Evolutionary conservation across 495 filamentous ascomycete species (phyloP), one percentile per base, ranked within the genome.

Genomic region (Hypoxylon crocopeplum): DNA sequence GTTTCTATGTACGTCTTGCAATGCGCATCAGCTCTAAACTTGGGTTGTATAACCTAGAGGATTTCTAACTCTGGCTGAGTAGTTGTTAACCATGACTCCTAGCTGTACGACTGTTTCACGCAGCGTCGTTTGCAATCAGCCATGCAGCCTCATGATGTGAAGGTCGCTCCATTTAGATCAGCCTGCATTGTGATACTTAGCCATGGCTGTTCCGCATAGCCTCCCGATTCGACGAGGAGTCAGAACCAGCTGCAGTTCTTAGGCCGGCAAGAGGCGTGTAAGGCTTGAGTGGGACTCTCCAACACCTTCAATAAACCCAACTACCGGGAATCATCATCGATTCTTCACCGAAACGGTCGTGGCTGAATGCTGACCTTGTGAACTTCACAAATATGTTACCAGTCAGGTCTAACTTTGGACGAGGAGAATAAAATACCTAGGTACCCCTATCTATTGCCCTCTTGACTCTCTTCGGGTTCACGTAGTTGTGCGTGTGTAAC

Each of bases 141-240:
- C 32, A 46, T 40, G 19, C 22, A 27, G 38, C 37, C 29, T 49
- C 22, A 22, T n/a, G 27, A 48, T 11, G 36, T 20, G 12, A 47
- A 19, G 15, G 19, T 6, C 11, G 17, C 19, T 15, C 36, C 13
- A 33, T 15, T 17, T 25, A 39, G 3, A 10, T 12, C 19, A 29
- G 16, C 33, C 30, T 41, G 41, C 34, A n/a, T 34, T 54, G 29
- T 47, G 30, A 29, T 16, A 30, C 45, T 37, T 42, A 22, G 37
- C 42, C 20, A 38, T 27, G 30, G 22, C 7, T 41, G 27, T 44
- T 33, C 37, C 29, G 38, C 52, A 63, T 39, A 53, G 53, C 59
- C 53, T 32, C 48, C 22, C 17, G 16, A 27, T 38, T 48, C 12
- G 27, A 44, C 33, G 13, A 16, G 12, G 4, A 25, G 30, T 47